These are phyloP conservation scores for Uronychia binucleata DNA, from an alignment of 73 alveolate species.

Conservation along the genomic window DNA sequence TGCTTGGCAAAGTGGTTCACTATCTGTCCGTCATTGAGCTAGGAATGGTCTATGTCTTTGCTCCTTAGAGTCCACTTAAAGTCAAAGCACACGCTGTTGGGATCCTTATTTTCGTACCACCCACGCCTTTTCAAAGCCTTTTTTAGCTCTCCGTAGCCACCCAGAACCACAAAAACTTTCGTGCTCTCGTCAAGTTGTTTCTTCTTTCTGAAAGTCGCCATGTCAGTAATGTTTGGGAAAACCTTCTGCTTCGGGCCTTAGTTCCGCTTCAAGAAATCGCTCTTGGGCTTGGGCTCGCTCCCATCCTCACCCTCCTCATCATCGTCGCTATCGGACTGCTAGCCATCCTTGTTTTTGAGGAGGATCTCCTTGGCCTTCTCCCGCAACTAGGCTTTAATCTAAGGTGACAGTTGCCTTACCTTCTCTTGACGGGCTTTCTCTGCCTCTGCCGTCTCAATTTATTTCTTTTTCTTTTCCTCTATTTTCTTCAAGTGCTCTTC, in stretches of 20 bases:
- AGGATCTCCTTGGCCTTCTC: conserved; percentile 33
- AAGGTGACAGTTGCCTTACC: conserved; percentile 14
- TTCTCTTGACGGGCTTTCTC: conserved; percentile 43
- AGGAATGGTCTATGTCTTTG: conserved; percentile 85
- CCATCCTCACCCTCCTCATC: conserved; percentile 17
- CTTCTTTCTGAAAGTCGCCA: conserved; percentile 72
- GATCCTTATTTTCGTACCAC: conserved; percentile 93
- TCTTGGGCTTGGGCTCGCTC: conserved; percentile 23
- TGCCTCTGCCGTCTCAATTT: conserved; percentile 39
- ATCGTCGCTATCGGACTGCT: not conserved
- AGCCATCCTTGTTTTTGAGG: not conserved
- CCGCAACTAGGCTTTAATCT: conserved; percentile 19
- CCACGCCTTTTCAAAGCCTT: conserved; percentile 89
- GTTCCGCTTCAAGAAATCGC: conserved; percentile 50
- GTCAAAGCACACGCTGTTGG: conserved; percentile 85
- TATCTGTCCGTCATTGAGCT: conserved; percentile 77
- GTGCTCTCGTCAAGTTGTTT: conserved; percentile 52
- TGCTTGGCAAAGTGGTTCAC: conserved; percentile 91
- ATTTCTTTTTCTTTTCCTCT: conserved; percentile 32
- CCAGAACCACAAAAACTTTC: conserved; percentile 75
- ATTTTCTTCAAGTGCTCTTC: conserved; percentile 41
- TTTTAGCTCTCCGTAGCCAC: conserved; percentile 87
- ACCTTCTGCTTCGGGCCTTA: conserved; percentile 44
- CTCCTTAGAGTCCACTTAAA: conserved; percentile 86
- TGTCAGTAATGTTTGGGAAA: conserved; percentile 63